Percentiles rank a stretch among this genome's conserved stretches.
phyloP scores from a whole-genome alignment of 2,329 filamentous ascomycete species.

The Aureobasidium subglaciale region DNA sequence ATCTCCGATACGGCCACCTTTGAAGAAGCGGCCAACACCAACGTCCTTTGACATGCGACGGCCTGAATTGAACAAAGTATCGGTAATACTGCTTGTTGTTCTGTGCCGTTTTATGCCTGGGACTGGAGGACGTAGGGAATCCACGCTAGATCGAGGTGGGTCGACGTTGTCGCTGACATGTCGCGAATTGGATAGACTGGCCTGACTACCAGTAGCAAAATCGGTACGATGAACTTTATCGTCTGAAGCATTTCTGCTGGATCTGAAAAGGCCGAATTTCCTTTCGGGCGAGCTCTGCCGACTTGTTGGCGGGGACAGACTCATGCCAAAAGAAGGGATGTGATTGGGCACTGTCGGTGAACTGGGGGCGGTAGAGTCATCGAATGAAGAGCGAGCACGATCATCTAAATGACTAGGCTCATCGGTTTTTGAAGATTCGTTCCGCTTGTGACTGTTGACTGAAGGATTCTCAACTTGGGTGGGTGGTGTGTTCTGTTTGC shows the following conservation, averaged over 20 bases:
- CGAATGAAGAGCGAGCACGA: constrained; percentile 34
- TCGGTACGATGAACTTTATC: constrained; percentile 27
- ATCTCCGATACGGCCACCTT: constrained; percentile 66
- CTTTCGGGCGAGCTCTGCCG: constrained; percentile 29
- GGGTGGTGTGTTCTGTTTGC: not conserved
- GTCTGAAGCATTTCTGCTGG: constrained; percentile 27
- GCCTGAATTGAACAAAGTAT: constrained; percentile 10
- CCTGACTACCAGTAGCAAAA: constrained; percentile 21
- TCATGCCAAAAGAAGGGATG: constrained; percentile 28
- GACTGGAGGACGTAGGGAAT: constrained; percentile 31
- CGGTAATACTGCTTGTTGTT: constrained; percentile 44
- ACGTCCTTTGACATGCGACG: constrained; percentile 31
- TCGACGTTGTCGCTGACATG: constrained; percentile 29
- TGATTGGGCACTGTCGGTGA: constrained; percentile 29
- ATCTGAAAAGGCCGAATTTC: constrained; percentile 36
- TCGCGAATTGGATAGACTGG: constrained; percentile 19
- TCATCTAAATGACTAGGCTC: constrained; percentile 15
- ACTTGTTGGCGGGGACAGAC: constrained; percentile 32
- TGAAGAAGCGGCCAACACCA: constrained; percentile 65
- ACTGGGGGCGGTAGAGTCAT: constrained; percentile 34
- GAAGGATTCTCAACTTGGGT: not conserved
- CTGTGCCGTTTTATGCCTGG: constrained; percentile 22
- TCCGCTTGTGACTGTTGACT: not conserved
- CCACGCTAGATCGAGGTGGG: constrained; percentile 25
- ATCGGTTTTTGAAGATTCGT: not conserved